Percentiles rank a stretch among this genome's conserved stretches.
Conservation (phyloP, 176 grass and related monocot genomes). For the Stipa capillata region DNA sequence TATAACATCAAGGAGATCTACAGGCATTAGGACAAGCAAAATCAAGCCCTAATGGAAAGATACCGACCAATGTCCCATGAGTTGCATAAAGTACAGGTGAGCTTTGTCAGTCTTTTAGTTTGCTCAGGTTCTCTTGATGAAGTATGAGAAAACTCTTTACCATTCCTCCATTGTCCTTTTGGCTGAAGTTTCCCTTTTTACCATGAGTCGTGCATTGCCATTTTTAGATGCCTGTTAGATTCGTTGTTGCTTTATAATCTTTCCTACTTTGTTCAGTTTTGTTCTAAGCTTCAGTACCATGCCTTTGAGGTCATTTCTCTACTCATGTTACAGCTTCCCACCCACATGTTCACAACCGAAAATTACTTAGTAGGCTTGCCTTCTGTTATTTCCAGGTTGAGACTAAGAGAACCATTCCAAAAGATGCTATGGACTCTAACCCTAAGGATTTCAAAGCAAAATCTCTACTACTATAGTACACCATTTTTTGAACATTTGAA, state of each 20-base stretch:
- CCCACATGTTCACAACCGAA: too few relatives aligned
- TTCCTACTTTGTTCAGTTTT: neutral
- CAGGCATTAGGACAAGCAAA: too few relatives aligned
- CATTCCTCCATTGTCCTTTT: neutral
- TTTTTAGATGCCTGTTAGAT: neutral
- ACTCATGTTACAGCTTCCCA: neutral
- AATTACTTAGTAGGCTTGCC: too few relatives aligned
- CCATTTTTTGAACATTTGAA: too few relatives aligned
- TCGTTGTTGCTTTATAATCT: neutral
- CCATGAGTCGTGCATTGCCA: neutral
- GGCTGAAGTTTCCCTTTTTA: neutral
- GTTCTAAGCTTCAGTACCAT: neutral
- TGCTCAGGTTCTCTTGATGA: neutral
- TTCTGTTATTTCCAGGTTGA: too few relatives aligned
- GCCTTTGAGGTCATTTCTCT: too few relatives aligned
- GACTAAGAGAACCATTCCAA: constrained; percentile 87
- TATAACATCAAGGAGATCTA: too few relatives aligned
- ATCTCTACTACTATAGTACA: too few relatives aligned
- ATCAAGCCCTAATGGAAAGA: too few relatives aligned
- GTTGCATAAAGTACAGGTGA: too few relatives aligned
- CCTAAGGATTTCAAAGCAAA: constrained; percentile 67
- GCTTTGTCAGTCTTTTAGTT: too few relatives aligned
- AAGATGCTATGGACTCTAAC: constrained; percentile 38
- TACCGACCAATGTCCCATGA: too few relatives aligned
- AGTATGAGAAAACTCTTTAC: neutral